Evolutionary conservation across 148 eudicot genomes (phyloP), one percentile per base, ranked within the genome.

Genomic region (Chenopodium suecicum): DNA sequence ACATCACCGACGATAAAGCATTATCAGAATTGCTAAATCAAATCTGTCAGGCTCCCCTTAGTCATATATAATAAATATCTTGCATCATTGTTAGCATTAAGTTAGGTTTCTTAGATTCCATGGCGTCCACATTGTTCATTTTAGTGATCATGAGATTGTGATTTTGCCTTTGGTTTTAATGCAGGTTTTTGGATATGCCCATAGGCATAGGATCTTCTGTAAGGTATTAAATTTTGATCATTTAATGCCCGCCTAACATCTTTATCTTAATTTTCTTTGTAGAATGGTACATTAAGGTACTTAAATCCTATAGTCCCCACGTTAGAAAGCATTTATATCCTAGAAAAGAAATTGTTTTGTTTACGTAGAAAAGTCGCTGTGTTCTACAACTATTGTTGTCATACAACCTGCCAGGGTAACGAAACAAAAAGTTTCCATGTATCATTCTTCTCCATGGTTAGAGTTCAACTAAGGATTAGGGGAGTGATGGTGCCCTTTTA

Each of bases 241-340:
- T 54, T 68, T 67, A 76, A 48, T 46, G 75, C 73, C 9, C 54
- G 63, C 16, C 79, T 67, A 50, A 73, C 52, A 27, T 74, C 46
- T 78, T 32, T 37, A 50, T 69, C 73, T 70, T 46, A 64, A 25
- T 23, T 73, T 71, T 62, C 58, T 58, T 19, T 69, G 75, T 50
- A 11, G 54, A 71, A 48, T 69, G 63, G 65, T 70, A 70, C 48
- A 46, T 75, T 75, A 46, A 76, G 83, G 78, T 81, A 77, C 76
- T 80, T 80, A 50, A 84, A 77, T 80, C 5, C 34, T 72, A 9
- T 73, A 34, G 78, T 74, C 80, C 83, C 86, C 78, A 65, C 80
- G 12, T 23, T 13, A 31, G 23, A 34, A 63, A 78, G 32, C 73
- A 58, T 32, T 4, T 23, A 19, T 63, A 46, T 67, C 4, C 65